Evolutionary conservation across 345 rosid genomes (phyloP).

Genomic region (Salix suchowensis): DNA sequence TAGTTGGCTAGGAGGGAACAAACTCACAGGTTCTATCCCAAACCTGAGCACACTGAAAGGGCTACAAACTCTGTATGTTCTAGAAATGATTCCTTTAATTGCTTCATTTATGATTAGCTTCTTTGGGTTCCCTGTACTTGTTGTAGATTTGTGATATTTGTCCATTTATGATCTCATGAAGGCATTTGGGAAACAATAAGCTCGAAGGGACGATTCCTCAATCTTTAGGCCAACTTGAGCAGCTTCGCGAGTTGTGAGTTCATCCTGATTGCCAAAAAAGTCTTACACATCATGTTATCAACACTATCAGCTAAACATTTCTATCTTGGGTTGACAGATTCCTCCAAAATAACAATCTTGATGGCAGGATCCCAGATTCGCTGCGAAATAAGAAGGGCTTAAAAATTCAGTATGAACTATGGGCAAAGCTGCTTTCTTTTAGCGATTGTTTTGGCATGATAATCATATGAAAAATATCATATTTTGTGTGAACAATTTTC

Average conservation of each 20-base stretch:
- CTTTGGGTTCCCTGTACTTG: background rate
- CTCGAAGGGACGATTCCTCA: slow-evolving; percentile 62
- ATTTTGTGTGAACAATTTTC: slow-evolving; percentile 7
- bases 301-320: background rate
- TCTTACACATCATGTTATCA: background rate
- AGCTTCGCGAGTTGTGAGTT: slow-evolving; percentile 56
- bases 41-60: slow-evolving; percentile 42
- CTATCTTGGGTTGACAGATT: slow-evolving; percentile 43
- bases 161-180: slow-evolving; percentile 14
- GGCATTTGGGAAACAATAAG: slow-evolving; percentile 77
- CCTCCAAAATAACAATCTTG: slow-evolving; percentile 58
- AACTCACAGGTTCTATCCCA: slow-evolving; percentile 64
- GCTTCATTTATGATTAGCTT: background rate
- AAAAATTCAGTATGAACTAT: slow-evolving; percentile 48
- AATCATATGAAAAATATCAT: background rate
- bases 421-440: background rate
- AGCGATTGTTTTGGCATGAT: background rate
- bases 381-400: slow-evolving; percentile 39
- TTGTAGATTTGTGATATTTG: background rate
- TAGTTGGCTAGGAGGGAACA: slow-evolving; percentile 76
- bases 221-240: slow-evolving; percentile 48
- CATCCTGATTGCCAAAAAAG: background rate
- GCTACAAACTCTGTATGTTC: slow-evolving; percentile 60
- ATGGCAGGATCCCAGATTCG: slow-evolving; percentile 49
- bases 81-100: background rate